Evolutionary conservation across 768 basidiomycete species (phyloP).

Genomic region (Lactarius tabidus): DNA sequence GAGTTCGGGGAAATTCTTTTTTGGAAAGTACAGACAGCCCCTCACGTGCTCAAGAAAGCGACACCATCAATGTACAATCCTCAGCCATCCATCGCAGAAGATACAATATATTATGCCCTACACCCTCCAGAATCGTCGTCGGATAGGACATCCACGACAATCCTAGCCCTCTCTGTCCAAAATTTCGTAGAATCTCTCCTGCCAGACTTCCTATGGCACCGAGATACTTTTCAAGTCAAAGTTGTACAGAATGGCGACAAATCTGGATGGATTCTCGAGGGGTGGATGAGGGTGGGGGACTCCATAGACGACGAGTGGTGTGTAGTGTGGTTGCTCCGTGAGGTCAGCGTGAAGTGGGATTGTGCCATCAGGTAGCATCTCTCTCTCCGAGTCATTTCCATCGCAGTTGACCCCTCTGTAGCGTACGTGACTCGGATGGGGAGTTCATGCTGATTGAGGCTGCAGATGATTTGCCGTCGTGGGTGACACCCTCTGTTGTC

Average conservation of each 20-base stretch:
- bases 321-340: slow-evolving; percentile 80
- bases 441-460: slow-evolving; percentile 97
- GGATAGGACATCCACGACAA: slow-evolving; percentile 57
- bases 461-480: slow-evolving; percentile 80
- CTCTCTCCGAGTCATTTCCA: background rate
- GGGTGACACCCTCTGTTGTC: slow-evolving; percentile 90
- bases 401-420: slow-evolving; percentile 28
- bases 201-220: slow-evolving; percentile 72
- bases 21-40: too few species aligned
- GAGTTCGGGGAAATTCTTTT: too few species aligned
- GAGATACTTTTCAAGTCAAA: slow-evolving; percentile 78
- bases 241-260: slow-evolving; percentile 47
- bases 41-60: too few species aligned
- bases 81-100: slow-evolving; percentile 77
- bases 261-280: slow-evolving; percentile 63
- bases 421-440: slow-evolving; percentile 86
- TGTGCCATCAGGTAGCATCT: slow-evolving; percentile 65
- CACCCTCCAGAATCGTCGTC: slow-evolving; percentile 53
- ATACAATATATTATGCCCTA: slow-evolving; percentile 74
- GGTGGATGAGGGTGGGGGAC: slow-evolving; percentile 89
- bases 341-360: slow-evolving; percentile 77
- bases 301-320: slow-evolving; percentile 99
- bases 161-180: slow-evolving; percentile 65
- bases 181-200: slow-evolving; percentile 52
- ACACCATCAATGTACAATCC: slow-evolving; percentile 57